Evolutionary conservation across 495 filamentous ascomycete genomes (phyloP), one percentile per base, ranked within the genome.

Genomic region (Penicillium malachiteum): DNA sequence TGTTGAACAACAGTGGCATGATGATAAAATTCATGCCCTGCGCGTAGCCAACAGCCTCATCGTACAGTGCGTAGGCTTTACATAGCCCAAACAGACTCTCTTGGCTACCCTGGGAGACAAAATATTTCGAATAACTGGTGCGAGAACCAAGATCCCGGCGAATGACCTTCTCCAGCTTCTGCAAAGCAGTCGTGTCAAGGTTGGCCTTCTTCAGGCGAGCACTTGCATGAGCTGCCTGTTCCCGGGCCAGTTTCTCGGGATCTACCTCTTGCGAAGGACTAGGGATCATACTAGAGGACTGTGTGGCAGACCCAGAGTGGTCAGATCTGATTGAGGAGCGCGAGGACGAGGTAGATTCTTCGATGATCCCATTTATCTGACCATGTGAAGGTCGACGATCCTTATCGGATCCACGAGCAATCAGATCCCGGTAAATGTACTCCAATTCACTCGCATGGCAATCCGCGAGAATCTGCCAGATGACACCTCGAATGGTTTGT

Each of bases 21-120:
- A 87, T 88, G 49, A 99, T 84, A 65, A 99, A 99, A 58, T 97
- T 99, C 89, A 99, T 97, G 56, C 94, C 94, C 68, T 99, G 94
- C 6, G 94, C 94, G 73, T 99, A 99, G 13, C 94, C 92, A 8
- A 99, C 93, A 8, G 78, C 86, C 53, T 96, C 91, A 70, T 99
- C 94, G 62, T 92, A 96, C 39, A 99, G 76, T 1, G 94, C 94
- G 71, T 99, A 99, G 12, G 95, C 93, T 74, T 99, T 99, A 70
- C 94, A 97, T 18, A 97, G 80, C 7, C 91, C 91, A 68, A 96
- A 97, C 26, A 99, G 79, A 31, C 90, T 89, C 65, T 99, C 95
- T 68, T 99, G 94, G 50, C 94, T 87, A 39, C 91, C 91, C 53
- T 90, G 87, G 26, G 88, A 87, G 35, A 89, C 85, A 52, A 92